Base-by-base conservation (phyloP, 345 rosid species). In the Eucalyptus regnans region DNA sequence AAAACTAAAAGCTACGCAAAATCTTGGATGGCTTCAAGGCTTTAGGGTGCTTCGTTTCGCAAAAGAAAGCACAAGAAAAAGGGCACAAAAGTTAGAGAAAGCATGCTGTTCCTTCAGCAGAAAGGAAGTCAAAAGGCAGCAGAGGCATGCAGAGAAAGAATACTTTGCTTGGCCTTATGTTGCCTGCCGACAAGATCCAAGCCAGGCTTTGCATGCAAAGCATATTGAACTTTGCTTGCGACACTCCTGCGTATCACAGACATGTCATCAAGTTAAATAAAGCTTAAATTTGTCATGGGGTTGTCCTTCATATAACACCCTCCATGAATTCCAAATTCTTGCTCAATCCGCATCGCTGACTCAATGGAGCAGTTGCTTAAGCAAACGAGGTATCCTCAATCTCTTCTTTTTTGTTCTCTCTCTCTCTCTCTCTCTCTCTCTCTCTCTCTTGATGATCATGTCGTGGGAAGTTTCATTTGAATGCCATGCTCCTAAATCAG, bases 131-230 rank as follows among this genome's bases (percentile, higher is more conserved):
- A n/a, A 29, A 68, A 43, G 12, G 33, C 10, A 11, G 87, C 37
- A 64, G 54, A 79, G 51, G 83, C 18, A 48, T 66, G 13, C 84
- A 89, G 87, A 83, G 86, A 86, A 93, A 90, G 88, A 76, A 92
- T 92, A 71, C 93, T 87, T 93, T 92, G 22, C 94, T 92, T 93
- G 89, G 87, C 48, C 50, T 50, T 48, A 80, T 9, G 25, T 37
- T 27, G 84, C 68, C 46, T 33, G 49, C 87, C 31, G 84, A 50
- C 15, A 80, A 79, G 64, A 89, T 71, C 87, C 91, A 41, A 91
- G 80, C 41, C 90, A 88, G 86, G 68, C 89, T 88, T 88, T 88
- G 91, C 90, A 90, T 92, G 92, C 93, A 93, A 93, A 91, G 95
- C 88, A 93, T 91, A 88, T 86, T 49, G 43, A 87, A 90, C 92